Base-by-base conservation (phyloP, 1,139 yeast genomes). In the Suhomyces bokatorum region DNA sequence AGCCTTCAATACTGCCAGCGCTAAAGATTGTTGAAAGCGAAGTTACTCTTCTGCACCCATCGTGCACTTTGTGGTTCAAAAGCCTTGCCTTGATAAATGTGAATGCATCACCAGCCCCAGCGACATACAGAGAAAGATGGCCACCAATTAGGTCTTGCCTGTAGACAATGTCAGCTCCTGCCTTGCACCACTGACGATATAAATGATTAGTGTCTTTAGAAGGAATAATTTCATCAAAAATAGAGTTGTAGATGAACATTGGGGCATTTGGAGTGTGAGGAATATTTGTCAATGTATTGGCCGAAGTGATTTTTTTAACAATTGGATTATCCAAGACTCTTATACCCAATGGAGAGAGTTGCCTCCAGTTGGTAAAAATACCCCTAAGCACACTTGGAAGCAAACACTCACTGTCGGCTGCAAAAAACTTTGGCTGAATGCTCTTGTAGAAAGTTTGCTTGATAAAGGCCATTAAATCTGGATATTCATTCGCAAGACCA, bases 231-330 rank as follows among this genome's bases (percentile, higher is more conserved):
- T 50, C 50, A 49, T 69, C 75, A 4, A 57, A 40, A 17, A 48
- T 39, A 1, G 70, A 70, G 43, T 69, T 74, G 53, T 60, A 68
- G 6, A 68, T 54, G 42, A 68, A 67, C 3, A 70, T 39, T 11
- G 8, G 29, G 29, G 6, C 8, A 10, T 26, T 26, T 1, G 74
- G 74, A 11, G 67, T 58, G 27, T 61, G 47, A 2, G 75, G 74
- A 28, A 56, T 45, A 24, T 36, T 31, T 8, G 32, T 31, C 27
- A 36, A 36, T 9, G 36, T 40, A 17, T 40, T 40, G 3, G 5
- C 8, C 4, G 20, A 26, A 17, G 40, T 40, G 17, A 40, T 15
- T 14, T 40, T 40, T 14, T 27, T n/a, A 14, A 32, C 34, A 11
- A 32, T 11, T 6, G 20, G 30, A 16, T 14, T 29, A 11, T 35